phyloP scores from a whole-genome alignment of 164 flowering plant species.

The Macadamia integrifolia region DNA sequence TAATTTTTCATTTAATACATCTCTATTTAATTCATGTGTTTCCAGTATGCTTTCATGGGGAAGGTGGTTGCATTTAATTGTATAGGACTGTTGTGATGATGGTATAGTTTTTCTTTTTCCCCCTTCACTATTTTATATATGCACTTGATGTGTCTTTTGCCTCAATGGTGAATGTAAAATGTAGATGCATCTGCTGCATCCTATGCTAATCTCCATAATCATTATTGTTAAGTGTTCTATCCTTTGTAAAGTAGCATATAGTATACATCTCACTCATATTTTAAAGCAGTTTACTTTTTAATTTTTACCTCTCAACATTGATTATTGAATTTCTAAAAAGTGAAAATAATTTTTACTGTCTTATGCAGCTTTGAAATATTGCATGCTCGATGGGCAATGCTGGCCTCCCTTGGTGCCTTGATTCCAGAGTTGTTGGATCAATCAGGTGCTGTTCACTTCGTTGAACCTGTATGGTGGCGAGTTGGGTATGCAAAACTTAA shows the following conservation, averaged over 20 bases:
- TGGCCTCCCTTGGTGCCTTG: constrained; percentile 81
- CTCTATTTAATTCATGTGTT: not conserved
- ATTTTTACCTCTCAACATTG: not conserved
- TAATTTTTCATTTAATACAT: not conserved
- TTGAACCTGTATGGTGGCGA: constrained; percentile 97
- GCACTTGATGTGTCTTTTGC: not conserved
- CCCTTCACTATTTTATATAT: no score
- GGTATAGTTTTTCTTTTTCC: no score
- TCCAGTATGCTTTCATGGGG: not conserved
- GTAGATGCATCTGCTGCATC: no score
- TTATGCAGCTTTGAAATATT: constrained; percentile 79
- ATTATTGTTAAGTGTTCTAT: no score
- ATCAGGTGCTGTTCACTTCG: constrained; percentile 65
- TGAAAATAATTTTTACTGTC: not conserved
- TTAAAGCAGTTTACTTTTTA: no score
- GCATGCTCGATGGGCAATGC: constrained; percentile 99
- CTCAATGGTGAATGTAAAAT: no score
- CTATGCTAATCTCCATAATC: no score
- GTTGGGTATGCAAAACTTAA: constrained; percentile 95
- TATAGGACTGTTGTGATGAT: no score
- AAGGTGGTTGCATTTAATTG: no score
- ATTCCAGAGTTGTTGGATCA: constrained; percentile 81
- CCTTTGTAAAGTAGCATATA: no score
- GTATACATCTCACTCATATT: not conserved
- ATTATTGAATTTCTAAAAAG: not conserved